Conservation (phyloP, 2,329 filamentous ascomycete genomes). For the Colletotrichum chlorophyti region DNA sequence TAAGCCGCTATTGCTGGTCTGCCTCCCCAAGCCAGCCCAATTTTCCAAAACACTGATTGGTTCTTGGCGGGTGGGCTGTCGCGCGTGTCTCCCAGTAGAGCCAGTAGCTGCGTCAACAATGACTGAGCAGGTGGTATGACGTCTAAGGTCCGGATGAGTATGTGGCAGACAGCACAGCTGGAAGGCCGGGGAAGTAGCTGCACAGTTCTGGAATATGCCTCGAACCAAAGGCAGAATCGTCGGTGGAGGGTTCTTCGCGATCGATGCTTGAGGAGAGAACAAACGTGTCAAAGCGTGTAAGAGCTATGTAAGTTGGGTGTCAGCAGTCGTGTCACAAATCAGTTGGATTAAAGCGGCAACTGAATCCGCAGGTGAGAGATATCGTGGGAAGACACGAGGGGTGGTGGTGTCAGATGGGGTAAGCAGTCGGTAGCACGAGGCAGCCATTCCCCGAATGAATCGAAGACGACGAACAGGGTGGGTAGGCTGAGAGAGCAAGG, state of each 20-base stretch:
- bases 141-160: too few species aligned
- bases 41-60: neutral
- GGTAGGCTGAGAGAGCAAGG: neutral
- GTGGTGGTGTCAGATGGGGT: constrained; percentile 2
- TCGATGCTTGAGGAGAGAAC: neutral
- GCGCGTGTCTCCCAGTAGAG: neutral
- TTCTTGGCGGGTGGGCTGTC: neutral
- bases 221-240: neutral
- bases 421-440: neutral
- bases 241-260: neutral
- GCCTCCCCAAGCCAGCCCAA: too few species aligned
- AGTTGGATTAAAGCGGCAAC: neutral
- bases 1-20: too few species aligned
- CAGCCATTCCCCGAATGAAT: neutral
- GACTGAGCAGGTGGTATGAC: neutral
- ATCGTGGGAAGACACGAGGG: constrained; percentile 4
- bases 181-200: neutral
- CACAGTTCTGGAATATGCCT: neutral
- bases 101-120: neutral
- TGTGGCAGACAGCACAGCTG: neutral
- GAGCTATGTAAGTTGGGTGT: neutral
- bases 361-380: neutral
- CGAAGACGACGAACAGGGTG: neutral
- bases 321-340: constrained; percentile 15
- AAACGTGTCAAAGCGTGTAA: constrained; percentile 8